Conservation (phyloP, 2,329 filamentous ascomycete species). For the Fonsecaea monophora region DNA sequence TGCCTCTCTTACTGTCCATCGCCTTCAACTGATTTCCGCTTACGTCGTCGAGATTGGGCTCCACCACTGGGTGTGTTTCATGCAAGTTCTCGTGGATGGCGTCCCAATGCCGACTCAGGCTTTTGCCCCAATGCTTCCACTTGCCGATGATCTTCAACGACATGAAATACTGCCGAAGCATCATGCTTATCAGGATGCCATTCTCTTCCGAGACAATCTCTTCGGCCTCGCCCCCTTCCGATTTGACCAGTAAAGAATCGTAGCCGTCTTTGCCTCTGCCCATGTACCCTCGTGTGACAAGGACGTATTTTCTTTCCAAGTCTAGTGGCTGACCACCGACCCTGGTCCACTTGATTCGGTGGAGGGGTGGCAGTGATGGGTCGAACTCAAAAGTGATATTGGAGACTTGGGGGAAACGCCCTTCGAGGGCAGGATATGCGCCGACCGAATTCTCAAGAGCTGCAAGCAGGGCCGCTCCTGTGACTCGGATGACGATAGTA, state of each 20-base stretch:
- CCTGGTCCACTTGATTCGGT: conserved; percentile 67
- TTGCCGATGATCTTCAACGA: conserved; percentile 78
- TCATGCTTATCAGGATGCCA: conserved; percentile 82
- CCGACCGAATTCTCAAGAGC: conserved; percentile 85
- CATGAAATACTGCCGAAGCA: conserved; percentile 91
- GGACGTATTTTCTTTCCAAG: conserved; percentile 67
- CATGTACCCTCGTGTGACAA: conserved; percentile 90
- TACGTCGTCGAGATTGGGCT: conserved; percentile 21
- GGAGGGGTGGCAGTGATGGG: conserved; percentile 64
- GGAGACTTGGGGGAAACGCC: conserved; percentile 83
- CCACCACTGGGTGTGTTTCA: conserved; percentile 42
- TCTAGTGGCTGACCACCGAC: conserved; percentile 70
- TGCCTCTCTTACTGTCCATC: conserved; percentile 40
- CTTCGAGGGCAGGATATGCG: conserved; percentile 81
- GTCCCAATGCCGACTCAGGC: conserved; percentile 70
- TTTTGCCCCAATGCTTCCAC: conserved; percentile 75
- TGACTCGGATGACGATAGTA: conserved; percentile 76
- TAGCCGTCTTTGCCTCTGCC: conserved; percentile 86
- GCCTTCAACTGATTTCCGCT: conserved; percentile 17
- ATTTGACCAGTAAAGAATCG: conserved; percentile 73
- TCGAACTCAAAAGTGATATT: conserved; percentile 80
- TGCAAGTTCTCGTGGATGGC: conserved; percentile 68
- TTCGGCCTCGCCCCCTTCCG: conserved; percentile 76
- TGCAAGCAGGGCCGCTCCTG: conserved; percentile 74
- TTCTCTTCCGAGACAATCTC: conserved; percentile 86